A percentile compares a stretch with the other conserved stretches of the same genome.
These are phyloP conservation scores for Ophiocordyceps sinensis DNA, from an alignment of 2,329 filamentous ascomycete species.

Conservation along the genomic window DNA sequence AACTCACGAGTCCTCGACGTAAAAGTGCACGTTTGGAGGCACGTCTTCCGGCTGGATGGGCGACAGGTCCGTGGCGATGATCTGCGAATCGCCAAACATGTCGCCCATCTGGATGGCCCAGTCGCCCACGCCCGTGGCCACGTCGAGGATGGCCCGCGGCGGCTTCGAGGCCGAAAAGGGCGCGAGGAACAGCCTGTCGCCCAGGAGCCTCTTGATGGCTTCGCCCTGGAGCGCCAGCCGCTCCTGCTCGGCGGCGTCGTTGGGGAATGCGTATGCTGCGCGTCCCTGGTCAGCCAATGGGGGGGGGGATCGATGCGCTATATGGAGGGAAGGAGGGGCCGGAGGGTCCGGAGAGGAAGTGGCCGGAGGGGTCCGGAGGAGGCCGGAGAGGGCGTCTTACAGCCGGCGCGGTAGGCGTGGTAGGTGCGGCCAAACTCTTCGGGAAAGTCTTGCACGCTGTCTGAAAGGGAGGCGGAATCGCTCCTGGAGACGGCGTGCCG, in stretches of 20 bases:
- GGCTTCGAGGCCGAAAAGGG: background rate
- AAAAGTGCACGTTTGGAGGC: slow-evolving; percentile 45
- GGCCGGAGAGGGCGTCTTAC: background rate
- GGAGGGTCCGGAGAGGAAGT: no score
- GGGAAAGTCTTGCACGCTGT: background rate
- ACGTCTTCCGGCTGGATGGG: slow-evolving; percentile 33
- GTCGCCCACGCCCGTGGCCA: slow-evolving; percentile 15
- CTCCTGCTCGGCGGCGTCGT: background rate
- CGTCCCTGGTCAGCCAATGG: no score
- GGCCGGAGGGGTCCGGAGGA: no score
- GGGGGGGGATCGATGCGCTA: no score
- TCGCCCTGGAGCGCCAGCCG: background rate
- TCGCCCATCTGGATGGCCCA: slow-evolving; percentile 40
- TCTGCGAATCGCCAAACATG: slow-evolving; percentile 22
- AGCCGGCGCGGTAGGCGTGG: background rate
- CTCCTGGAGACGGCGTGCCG: background rate
- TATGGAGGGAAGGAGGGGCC: no score
- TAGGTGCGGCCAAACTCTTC: background rate
- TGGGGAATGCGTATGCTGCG: background rate
- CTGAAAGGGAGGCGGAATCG: background rate
- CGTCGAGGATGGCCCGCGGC: background rate
- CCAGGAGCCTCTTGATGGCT: background rate
- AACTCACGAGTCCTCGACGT: slow-evolving; percentile 49
- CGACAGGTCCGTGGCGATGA: slow-evolving; percentile 27
- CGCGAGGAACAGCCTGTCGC: background rate